Base-by-base conservation (phyloP, 345 rosid genomes). In the Rhodamnia argentea region DNA sequence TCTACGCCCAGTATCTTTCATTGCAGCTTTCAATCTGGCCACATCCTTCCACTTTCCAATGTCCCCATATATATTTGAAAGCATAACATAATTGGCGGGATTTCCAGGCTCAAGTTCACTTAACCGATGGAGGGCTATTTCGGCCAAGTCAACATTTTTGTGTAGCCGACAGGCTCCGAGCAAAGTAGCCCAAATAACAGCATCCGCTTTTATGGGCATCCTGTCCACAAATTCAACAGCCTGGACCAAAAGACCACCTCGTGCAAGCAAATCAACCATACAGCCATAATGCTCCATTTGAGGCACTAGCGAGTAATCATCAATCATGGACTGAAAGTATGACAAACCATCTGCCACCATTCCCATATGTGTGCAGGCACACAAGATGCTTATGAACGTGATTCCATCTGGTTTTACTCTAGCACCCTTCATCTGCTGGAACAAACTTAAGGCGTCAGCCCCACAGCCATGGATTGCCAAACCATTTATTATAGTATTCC, bases 251-350 rank as follows among this genome's bases (percentile, higher is more conserved):
- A 90, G 93, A 86, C 98, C 98, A 83, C 98, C 95, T 55, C 96
- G 90, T 5, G 92, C 93, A 59, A 96, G 94, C 87, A 95, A 88
- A 91, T 96, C 97, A 88, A 94, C 96, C 86, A 97, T 88, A 87
- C 98, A 96, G 10, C 98, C 98, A 18, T 94, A 95, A 76, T 97
- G 99, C 89, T 96, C 98, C 37, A 97, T 95, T 58, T 92, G 92
- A 87, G 98, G 98, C 64, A 60, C 85, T 47, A 95, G 86, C 16
- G 93, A 90, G 89, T 91, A 92, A 87, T 97, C 93, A 62, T 88
- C 89, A 13, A 85, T 81, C 98, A 96, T 95, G 16, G 97, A 91
- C n/a, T 56, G 86, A 91, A 92, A 95, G 92, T 91, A 92, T 51
- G 93, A 91, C 56, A 93, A 90, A 51, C 96, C 98, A 88, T 93